Conservation (phyloP, 345 rosid genomes). For the Linum tenue region DNA sequence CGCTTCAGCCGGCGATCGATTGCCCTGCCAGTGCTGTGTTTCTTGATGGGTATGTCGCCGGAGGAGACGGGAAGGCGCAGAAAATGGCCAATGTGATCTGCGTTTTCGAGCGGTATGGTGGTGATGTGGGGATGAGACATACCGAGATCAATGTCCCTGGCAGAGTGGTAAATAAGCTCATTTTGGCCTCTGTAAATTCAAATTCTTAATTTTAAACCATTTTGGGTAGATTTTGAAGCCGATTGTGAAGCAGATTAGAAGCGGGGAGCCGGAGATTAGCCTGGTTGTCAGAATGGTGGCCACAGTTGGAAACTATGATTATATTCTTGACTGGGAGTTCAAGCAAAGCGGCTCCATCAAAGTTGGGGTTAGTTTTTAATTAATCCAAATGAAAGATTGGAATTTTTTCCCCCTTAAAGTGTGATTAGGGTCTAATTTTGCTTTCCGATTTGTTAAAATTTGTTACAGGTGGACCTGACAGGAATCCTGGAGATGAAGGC, state of each 20-base stretch:
- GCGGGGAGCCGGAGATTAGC: constrained; percentile 55
- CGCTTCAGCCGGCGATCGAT: constrained; percentile 48
- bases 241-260: constrained; percentile 32
- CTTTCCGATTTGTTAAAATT: background rate
- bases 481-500: constrained; percentile 59
- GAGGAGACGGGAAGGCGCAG: constrained; percentile 51
- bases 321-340: constrained; percentile 77
- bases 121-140: constrained; percentile 57
- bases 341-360: constrained; percentile 51
- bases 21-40: constrained; percentile 55
- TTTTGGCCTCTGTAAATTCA: background rate
- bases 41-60: constrained; percentile 49
- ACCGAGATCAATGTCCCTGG: constrained; percentile 66
- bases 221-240: too few species aligned
- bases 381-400: background rate
- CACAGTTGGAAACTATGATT: constrained; percentile 72
- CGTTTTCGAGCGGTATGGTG: constrained; percentile 54
- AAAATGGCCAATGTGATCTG: constrained; percentile 40
- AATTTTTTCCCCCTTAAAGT: too few species aligned
- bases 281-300: constrained; percentile 72
- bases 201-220: too few species aligned
- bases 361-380: constrained; percentile 37
- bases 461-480: constrained; percentile 46
- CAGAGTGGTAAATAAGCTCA: constrained; percentile 37
- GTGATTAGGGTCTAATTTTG: background rate